Percentiles rank a stretch among this genome's conserved stretches.
Conservation (phyloP, 352 stramenopile genomes). For the Phytophthora sp. region DNA sequence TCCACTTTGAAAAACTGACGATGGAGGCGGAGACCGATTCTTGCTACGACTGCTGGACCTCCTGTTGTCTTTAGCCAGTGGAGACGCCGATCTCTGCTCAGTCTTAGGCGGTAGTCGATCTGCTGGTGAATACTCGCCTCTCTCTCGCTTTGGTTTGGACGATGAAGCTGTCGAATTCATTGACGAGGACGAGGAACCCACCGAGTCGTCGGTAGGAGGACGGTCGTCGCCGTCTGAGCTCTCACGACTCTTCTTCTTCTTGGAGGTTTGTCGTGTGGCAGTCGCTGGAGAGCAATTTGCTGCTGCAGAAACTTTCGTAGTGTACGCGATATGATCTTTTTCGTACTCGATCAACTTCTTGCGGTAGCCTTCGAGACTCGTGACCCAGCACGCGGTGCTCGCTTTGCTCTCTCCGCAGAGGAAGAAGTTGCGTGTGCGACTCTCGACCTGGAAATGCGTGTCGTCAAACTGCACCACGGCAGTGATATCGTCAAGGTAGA, state of each 20-base stretch:
- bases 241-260: conserved; percentile 38
- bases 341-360: conserved; percentile 73
- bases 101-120: conserved; percentile 16
- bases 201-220: conserved; percentile 11
- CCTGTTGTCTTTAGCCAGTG: conserved; percentile 21
- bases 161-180: conserved; percentile 34
- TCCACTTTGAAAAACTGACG: conserved; percentile 9
- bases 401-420: conserved; percentile 87
- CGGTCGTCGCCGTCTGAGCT: conserved; percentile 23
- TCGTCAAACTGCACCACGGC: conserved; percentile 86
- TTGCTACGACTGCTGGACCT: conserved; percentile 20
- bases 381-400: conserved; percentile 79
- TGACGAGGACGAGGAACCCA: conserved; percentile 29
- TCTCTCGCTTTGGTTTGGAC: conserved; percentile 24
- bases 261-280: conserved; percentile 9
- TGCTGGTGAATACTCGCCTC: conserved; percentile 10
- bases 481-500: conserved; percentile 89
- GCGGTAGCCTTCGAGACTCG: conserved; percentile 82
- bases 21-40: conserved; percentile 13
- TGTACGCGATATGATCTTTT: conserved; percentile 59
- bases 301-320: conserved; percentile 21
- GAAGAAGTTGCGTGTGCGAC: conserved; percentile 85
- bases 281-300: too few species aligned
- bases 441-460: conserved; percentile 87
- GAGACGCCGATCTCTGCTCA: conserved; percentile 34